Base-by-base conservation (phyloP, 371 early-diverging fungal genomes). In the Mortierella polycephala region DNA sequence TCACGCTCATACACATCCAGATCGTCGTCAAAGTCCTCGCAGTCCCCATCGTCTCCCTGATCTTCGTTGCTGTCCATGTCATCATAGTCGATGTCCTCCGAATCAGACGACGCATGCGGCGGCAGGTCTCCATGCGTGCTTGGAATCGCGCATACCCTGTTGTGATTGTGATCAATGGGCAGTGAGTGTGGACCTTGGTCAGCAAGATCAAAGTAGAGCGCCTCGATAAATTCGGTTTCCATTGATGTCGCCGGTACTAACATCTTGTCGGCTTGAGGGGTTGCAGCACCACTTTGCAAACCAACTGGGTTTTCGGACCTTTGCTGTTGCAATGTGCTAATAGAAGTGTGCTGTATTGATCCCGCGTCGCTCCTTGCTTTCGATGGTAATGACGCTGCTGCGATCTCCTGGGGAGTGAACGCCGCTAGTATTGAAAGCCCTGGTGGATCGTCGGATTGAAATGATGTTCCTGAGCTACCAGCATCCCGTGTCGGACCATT, bases 141-240 rank as follows among this genome's bases (percentile, higher is more conserved):
- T 44, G 47, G 23, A 2, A 10, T 42, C 1, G 30, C 20, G 20
- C 37, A 55, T 8, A 52, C 5, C 23, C 20, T 50, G 47, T 54
- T 47, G 4, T 42, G 30, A 20, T 57, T 51, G 20, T 20, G 8
- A 10, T 51, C 42, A 16, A 57, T 54, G 21, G 51, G 30, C 39
- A 49, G 20, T 12, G 44, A 20, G 20, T 52, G 30, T 16, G 54
- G 20, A 20, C 40, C 46, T 52, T 56, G 54, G n/a, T 40, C 41
- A 10, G 68, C 41, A 12, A 69, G 60, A 20, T 67, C 63, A 14
- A 69, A 54, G 44, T 73, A 68, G 6, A 73, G 57, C 2, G 65
- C 80, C 40, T 69, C 80, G 44, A 77, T 77, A 53, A 53, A 77
- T 42, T 77, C 72, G 7, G 79, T 77, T 46, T 77, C 79, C 79